Base-by-base conservation (phyloP, 202 grass and related monocot species). In the Carex arenaria region DNA sequence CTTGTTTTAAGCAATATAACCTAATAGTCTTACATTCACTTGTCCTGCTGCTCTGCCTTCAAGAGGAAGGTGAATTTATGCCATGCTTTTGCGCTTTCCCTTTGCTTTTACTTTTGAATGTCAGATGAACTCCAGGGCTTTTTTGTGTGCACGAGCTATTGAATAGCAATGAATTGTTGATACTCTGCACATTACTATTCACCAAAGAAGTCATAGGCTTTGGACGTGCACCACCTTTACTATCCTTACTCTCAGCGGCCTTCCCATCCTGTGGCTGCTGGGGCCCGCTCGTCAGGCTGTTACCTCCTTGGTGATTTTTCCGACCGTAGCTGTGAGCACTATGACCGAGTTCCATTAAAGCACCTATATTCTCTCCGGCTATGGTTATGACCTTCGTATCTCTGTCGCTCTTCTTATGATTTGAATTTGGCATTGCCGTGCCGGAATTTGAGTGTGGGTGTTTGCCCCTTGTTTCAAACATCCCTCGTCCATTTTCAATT, bases 171-270 rank as follows among this genome's bases (percentile, higher is more conserved):
- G 88, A 89, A 76, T 89, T 89, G 54, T 89, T 89, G 42, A 86
- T 36, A 23, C 80, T 67, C 64, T 89, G 88, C 64, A 89, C 84
- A 67, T 89, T 89, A 53, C 88, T 86, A 82, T 89, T 89, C 65
- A 80, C 84, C 84, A 75, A 43, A 10, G 80, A 86, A 38, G 66
- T 80, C 36, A 81, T 61, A 49, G 88, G 73, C 73, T 84, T 89
- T 42, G 73, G 20, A 23, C 69, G 73, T n/a, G 23, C 17, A 2
- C 19, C 34, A 80, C 19, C 60, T 65, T 17, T 61, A 11, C 40
- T 55, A 7, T 71, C 9, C 17, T 3, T n/a, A 10, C 60, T 81
- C 74, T 78, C 57, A 32, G 5, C 30, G 0, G 26, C 78, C 62
- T 81, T 84, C 51, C 23, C 67, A 40, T 67, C 64, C 26, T 81